These are phyloP conservation scores for Penicillium sp. DNA, from an alignment of 2,329 filamentous ascomycete genomes.

Conservation along the genomic window DNA sequence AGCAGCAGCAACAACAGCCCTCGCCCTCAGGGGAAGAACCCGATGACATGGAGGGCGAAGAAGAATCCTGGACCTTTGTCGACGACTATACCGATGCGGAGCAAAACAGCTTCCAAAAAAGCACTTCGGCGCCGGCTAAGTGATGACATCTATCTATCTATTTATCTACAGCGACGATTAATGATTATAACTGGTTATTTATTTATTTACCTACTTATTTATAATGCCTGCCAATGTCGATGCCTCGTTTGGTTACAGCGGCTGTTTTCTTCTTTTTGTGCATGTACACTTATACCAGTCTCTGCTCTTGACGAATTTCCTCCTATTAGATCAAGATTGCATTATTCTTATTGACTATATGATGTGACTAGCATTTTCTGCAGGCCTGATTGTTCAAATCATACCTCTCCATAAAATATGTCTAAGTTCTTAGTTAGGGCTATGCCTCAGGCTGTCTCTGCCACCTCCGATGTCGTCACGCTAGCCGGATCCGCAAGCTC, in stretches of 20 bases:
- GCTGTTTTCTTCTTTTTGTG: neutral
- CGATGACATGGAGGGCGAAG: slow-evolving; percentile 48
- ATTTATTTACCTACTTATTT: neutral
- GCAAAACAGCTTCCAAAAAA: slow-evolving; percentile 4
- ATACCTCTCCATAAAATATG: no score
- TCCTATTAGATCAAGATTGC: neutral
- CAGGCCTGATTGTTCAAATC: no score
- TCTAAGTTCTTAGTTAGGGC: no score
- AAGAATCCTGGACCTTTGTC: slow-evolving; percentile 88
- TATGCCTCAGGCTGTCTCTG: neutral
- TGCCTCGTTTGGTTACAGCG: neutral
- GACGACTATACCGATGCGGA: slow-evolving; percentile 57
- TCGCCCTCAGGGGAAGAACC: neutral
- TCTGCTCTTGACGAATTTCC: neutral
- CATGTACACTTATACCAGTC: slow-evolving; percentile 1
- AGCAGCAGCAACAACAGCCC: slow-evolving; percentile 25
- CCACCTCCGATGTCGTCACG: slow-evolving; percentile 12
- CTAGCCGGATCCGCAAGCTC: slow-evolving; percentile 11
- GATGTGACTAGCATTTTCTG: neutral
- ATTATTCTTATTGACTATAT: neutral
- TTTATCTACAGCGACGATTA: neutral
- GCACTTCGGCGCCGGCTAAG: neutral
- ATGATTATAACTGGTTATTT: neutral
- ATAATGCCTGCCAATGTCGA: neutral
- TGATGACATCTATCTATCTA: neutral